phyloP scores from a whole-genome alignment of 2,329 filamentous ascomycete genomes.

The Pseudogymnoascus sp. region DNA sequence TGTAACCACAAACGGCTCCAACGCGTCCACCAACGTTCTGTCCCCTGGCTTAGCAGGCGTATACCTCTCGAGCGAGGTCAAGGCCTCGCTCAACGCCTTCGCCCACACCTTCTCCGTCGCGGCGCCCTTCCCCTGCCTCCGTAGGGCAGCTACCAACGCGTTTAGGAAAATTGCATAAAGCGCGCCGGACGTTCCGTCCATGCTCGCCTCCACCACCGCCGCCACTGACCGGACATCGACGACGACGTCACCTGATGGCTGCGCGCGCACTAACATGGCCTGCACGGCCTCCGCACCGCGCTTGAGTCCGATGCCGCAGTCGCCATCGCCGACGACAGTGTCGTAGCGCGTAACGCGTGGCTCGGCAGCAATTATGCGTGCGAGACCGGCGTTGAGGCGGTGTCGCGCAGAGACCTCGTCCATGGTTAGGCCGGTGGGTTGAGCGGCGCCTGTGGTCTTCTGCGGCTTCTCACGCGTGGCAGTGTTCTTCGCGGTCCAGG shows the following conservation, averaged over 20 bases:
- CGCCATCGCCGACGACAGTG: slow-evolving; percentile 63
- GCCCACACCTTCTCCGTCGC: slow-evolving; percentile 46
- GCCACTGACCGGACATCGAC: slow-evolving; percentile 52
- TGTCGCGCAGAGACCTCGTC: slow-evolving; percentile 36
- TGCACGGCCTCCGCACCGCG: slow-evolving; percentile 56
- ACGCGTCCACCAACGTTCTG: slow-evolving; percentile 80
- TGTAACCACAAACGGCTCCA: slow-evolving; percentile 76
- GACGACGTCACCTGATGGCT: slow-evolving; percentile 48
- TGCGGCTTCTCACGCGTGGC: slow-evolving; percentile 23
- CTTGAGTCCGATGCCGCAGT: slow-evolving; percentile 62
- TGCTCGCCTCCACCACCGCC: slow-evolving; percentile 56
- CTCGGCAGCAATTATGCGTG: slow-evolving; percentile 54
- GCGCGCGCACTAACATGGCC: slow-evolving; percentile 32
- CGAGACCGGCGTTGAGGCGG: slow-evolving; percentile 45
- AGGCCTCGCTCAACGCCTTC: slow-evolving; percentile 59
- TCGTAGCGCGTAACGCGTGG: slow-evolving; percentile 59
- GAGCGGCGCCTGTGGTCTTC: slow-evolving; percentile 25
- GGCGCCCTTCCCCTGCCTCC: slow-evolving; percentile 18
- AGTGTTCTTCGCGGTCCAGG: slow-evolving; percentile 45
- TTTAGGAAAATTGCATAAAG: slow-evolving; percentile 71
- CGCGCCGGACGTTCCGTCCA: slow-evolving; percentile 71
- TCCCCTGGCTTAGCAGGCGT: slow-evolving; percentile 87
- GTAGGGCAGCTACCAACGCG: slow-evolving; percentile 48
- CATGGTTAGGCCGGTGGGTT: slow-evolving; percentile 25
- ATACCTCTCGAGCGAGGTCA: slow-evolving; percentile 66